phyloP scores from a whole-genome alignment of 2,329 filamentous ascomycete species.

The Knufia fluminis region DNA sequence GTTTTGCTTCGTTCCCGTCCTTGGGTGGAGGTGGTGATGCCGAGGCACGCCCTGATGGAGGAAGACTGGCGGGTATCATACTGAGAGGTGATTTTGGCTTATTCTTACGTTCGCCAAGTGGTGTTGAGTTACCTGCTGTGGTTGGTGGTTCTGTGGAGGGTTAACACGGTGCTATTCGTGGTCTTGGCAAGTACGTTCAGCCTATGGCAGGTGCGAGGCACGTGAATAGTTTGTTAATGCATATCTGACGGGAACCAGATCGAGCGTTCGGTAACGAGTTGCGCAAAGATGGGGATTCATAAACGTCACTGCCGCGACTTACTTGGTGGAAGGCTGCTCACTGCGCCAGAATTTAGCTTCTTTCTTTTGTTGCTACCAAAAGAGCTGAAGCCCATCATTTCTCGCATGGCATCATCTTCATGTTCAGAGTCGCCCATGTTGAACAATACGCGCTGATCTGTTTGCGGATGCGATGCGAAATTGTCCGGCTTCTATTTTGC shows the following conservation, averaged over 20 bases:
- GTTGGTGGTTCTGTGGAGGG: constrained; percentile 3
- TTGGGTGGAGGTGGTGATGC: background rate
- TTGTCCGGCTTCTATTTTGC: too few relatives aligned
- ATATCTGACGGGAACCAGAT: too few relatives aligned
- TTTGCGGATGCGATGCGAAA: too few relatives aligned
- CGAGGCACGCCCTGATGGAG: background rate
- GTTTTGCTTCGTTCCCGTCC: background rate
- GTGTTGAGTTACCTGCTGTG: constrained; percentile 6
- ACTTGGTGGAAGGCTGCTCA: background rate
- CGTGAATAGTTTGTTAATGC: too few relatives aligned
- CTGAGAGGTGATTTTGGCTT: background rate
- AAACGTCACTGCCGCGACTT: too few relatives aligned
- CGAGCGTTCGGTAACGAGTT: too few relatives aligned
- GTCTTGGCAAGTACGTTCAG: too few relatives aligned
- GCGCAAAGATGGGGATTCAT: too few relatives aligned
- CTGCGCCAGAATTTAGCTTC: background rate
- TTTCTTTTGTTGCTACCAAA: constrained; percentile 16
- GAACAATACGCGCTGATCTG: too few relatives aligned
- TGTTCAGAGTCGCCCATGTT: constrained; percentile 2
- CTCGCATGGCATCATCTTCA: constrained; percentile 17
- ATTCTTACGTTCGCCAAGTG: background rate
- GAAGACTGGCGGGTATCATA: constrained; percentile 4
- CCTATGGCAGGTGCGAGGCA: too few relatives aligned
- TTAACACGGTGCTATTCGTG: too few relatives aligned
- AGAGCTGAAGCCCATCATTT: constrained; percentile 20